These are phyloP conservation scores for Ambrosia hybrid DNA, from an alignment of 140 eudicot genomes.

Conservation along the genomic window DNA sequence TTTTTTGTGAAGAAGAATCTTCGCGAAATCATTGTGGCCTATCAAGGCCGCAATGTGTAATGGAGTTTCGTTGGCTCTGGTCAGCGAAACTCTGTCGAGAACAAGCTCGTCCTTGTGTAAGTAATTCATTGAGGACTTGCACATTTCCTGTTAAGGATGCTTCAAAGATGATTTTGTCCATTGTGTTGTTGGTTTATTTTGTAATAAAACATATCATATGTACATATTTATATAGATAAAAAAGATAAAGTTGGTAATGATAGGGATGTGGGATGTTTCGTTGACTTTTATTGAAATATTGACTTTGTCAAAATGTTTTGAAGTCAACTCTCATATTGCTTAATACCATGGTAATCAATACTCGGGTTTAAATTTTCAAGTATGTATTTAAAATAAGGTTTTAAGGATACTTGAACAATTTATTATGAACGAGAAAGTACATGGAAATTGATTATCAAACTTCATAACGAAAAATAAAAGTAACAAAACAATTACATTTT, in stretches of 20 bases:
- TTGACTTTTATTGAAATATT: constrained; percentile 16
- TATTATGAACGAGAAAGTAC: too few relatives aligned
- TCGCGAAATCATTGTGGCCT: constrained; percentile 40
- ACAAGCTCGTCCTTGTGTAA: constrained; percentile 35
- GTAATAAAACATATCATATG: background rate
- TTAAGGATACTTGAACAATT: too few relatives aligned
- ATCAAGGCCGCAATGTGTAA: constrained; percentile 42
- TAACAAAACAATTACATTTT: too few relatives aligned
- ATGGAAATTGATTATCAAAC: too few relatives aligned
- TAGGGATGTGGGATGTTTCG: constrained; percentile 14
- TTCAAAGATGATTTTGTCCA: constrained; percentile 31
- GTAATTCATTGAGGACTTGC: constrained; percentile 26
- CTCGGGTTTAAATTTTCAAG: too few relatives aligned
- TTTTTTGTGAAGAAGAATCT: constrained; percentile 24
- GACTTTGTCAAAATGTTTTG: constrained; percentile 8
- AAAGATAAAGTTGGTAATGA: background rate
- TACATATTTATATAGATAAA: background rate
- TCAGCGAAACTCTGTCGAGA: constrained; percentile 35
- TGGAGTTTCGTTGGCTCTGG: constrained; percentile 35
- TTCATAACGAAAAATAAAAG: too few relatives aligned
- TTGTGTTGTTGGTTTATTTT: constrained; percentile 7
- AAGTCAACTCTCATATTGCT: constrained; percentile 27
- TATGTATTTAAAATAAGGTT: too few relatives aligned
- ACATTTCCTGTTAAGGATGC: constrained; percentile 38
- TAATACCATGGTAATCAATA: constrained; percentile 1